Evolutionary conservation across 768 basidiomycete species (phyloP).

Genomic region (Mycena venus): DNA sequence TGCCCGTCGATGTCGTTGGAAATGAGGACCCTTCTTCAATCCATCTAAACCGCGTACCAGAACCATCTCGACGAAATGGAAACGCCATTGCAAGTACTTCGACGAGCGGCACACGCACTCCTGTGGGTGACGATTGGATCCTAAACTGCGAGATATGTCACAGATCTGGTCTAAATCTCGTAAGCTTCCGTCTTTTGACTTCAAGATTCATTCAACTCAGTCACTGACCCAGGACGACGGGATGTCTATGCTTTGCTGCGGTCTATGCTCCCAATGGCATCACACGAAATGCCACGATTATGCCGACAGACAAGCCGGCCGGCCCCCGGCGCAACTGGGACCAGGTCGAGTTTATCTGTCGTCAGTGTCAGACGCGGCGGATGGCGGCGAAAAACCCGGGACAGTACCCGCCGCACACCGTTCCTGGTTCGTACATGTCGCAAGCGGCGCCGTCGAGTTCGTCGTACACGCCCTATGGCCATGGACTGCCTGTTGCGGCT

Average conservation of each 20-base stretch:
- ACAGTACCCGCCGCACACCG: background rate
- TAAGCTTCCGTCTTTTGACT: constrained; percentile 50
- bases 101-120: constrained; percentile 64
- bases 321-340: constrained; percentile 86
- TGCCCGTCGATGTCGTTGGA: constrained; percentile 27
- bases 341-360: constrained; percentile 85
- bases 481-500: background rate
- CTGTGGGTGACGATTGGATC: constrained; percentile 81
- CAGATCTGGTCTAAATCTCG: constrained; percentile 79
- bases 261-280: constrained; percentile 88
- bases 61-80: constrained; percentile 19
- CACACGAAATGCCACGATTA: constrained; percentile 89
- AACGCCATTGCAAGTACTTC: constrained; percentile 37
- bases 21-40: constrained; percentile 18
- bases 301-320: constrained; percentile 74
- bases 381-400: constrained; percentile 14
- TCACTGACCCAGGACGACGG: constrained; percentile 76
- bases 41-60: constrained; percentile 30
- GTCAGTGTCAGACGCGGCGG: constrained; percentile 59
- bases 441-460: background rate
- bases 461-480: constrained; percentile 13
- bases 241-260: constrained; percentile 84
- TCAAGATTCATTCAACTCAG: background rate
- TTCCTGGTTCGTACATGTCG: background rate
- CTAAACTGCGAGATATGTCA: constrained; percentile 91